Conservation (phyloP, 2,329 filamentous ascomycete genomes). For the Hypoxylon sp. region DNA sequence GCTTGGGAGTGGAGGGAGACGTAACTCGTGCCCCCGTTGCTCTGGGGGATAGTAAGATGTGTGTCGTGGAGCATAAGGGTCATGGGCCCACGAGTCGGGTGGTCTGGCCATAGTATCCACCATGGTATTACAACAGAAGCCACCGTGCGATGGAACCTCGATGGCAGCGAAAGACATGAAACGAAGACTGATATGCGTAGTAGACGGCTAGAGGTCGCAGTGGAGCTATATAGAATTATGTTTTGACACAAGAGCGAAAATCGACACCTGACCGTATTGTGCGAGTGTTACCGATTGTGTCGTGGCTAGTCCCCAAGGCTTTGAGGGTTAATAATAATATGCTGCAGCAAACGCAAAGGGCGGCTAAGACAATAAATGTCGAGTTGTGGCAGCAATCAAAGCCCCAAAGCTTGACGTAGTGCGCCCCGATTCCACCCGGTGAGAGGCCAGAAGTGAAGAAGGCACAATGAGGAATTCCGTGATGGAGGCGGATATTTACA, state of each 20-base stretch:
- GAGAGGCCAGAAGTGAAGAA: constrained; percentile 26
- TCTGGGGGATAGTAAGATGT: constrained; percentile 49
- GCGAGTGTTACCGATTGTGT: constrained; percentile 43
- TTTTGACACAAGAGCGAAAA: constrained; percentile 25
- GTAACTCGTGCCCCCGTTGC: constrained; percentile 46
- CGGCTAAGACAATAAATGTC: constrained; percentile 45
- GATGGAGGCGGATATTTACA: constrained; percentile 45
- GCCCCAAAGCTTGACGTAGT: constrained; percentile 26
- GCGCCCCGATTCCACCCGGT: constrained; percentile 42
- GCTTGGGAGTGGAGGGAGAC: constrained; percentile 51
- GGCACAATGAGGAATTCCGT: constrained; percentile 29
- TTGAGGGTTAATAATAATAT: constrained; percentile 32
- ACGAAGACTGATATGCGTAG: constrained; percentile 24
- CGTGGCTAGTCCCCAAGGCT: constrained; percentile 37
- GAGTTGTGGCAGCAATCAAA: constrained; percentile 33
- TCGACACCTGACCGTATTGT: constrained; percentile 35
- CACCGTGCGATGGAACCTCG: constrained; percentile 45
- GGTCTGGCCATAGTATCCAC: constrained; percentile 53
- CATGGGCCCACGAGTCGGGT: constrained; percentile 51
- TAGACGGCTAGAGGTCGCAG: constrained; percentile 32
- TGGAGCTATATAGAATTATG: constrained; percentile 42
- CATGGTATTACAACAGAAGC: constrained; percentile 50
- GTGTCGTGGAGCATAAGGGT: constrained; percentile 50
- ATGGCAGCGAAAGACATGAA: constrained; percentile 47
- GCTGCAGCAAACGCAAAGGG: constrained; percentile 39